These are phyloP conservation scores for Phytophthora pistaciae DNA, from an alignment of 352 stramenopile species.

Conservation along the genomic window DNA sequence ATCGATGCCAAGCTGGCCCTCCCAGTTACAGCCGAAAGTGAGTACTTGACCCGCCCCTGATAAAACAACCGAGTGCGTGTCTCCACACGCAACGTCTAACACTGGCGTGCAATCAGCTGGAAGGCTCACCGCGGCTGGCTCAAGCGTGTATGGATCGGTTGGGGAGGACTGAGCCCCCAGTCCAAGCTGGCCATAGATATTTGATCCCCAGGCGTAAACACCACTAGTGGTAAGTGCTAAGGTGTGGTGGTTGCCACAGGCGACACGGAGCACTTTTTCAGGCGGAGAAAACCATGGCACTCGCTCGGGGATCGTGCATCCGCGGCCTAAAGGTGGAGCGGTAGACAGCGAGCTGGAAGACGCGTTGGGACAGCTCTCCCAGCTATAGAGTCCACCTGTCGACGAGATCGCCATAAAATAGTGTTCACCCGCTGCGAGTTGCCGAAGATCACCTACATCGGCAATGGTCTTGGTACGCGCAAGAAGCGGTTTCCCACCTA, in stretches of 20 bases:
- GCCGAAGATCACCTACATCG: constrained; percentile 44
- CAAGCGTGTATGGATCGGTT: constrained; percentile 26
- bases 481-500: constrained; percentile 51
- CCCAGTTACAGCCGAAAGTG: constrained; percentile 74
- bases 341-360: constrained; percentile 9
- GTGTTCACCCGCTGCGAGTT: constrained; percentile 45
- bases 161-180: constrained; percentile 32
- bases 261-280: constrained; percentile 44
- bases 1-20: constrained; percentile 76
- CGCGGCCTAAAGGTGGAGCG: constrained; percentile 20
- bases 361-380: constrained; percentile 29
- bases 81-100: constrained; percentile 67
- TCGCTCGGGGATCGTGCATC: constrained; percentile 20
- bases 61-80: constrained; percentile 75
- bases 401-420: constrained; percentile 47
- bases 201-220: constrained; percentile 72
- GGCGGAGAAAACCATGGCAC: constrained; percentile 28
- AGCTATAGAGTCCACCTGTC: constrained; percentile 49
- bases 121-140: constrained; percentile 37
- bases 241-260: constrained; percentile 57
- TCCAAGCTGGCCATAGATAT: constrained; percentile 75
- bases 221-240: constrained; percentile 37
- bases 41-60: constrained; percentile 53
- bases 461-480: constrained; percentile 54
- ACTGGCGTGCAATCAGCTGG: constrained; percentile 11